phyloP scores from a whole-genome alignment of 2,329 filamentous ascomycete genomes.

The Graphilbum ipis-grandicollis region DNA sequence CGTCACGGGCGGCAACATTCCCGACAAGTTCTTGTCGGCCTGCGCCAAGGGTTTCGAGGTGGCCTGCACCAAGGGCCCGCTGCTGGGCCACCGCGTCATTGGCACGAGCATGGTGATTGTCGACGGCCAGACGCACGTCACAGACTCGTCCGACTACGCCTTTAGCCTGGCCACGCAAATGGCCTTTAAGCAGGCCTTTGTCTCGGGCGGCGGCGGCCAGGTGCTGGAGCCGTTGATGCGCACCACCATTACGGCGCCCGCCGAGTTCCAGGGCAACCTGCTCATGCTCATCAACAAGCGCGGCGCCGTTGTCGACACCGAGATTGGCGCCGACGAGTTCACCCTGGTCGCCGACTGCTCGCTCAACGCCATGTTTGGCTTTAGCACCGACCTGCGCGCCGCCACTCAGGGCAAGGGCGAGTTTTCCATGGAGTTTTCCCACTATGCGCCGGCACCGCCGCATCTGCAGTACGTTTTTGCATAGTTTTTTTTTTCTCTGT shows the following conservation, averaged over 20 bases:
- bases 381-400: constrained; percentile 76
- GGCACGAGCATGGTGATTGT: constrained; percentile 83
- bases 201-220: constrained; percentile 57
- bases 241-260: constrained; percentile 86
- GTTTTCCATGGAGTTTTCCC: constrained; percentile 97
- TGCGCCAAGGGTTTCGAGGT: constrained; percentile 88
- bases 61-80: constrained; percentile 69
- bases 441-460: constrained; percentile 73
- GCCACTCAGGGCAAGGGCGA: constrained; percentile 97
- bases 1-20: constrained; percentile 77
- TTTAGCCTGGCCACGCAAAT: constrained; percentile 92
- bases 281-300: constrained; percentile 94
- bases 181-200: constrained; percentile 90
- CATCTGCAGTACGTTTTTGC: constrained; percentile 61
- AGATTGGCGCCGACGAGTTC: constrained; percentile 87
- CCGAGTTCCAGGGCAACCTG: constrained; percentile 94
- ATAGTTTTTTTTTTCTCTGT: neutral
- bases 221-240: constrained; percentile 97
- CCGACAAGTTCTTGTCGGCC: constrained; percentile 87
- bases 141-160: constrained; percentile 90
- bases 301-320: constrained; percentile 86
- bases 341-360: constrained; percentile 83
- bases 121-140: constrained; percentile 93
- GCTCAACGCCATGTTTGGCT: constrained; percentile 95
- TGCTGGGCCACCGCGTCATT: constrained; percentile 85